These are phyloP conservation scores for Cladophialophora chaetospira DNA, from an alignment of 2,329 filamentous ascomycete species.

Conservation along the genomic window DNA sequence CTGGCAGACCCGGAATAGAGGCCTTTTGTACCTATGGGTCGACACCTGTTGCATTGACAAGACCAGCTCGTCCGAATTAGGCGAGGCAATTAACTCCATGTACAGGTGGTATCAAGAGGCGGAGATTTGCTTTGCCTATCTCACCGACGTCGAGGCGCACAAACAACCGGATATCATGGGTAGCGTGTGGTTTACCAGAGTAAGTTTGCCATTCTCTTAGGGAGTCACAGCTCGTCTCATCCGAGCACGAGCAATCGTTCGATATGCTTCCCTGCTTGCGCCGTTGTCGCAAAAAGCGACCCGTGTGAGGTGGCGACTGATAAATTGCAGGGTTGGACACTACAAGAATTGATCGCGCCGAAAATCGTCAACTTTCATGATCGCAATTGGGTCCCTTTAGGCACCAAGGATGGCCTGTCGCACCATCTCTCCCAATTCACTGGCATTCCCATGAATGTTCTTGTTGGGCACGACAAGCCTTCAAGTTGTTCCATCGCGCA, in stretches of 20 bases:
- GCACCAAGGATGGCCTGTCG: conserved; percentile 25
- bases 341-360: conserved; percentile 37
- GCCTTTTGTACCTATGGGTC: conserved; percentile 40
- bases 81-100: conserved; percentile 39
- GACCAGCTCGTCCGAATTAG: conserved; percentile 39
- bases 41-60: conserved; percentile 47
- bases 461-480: conserved; percentile 21
- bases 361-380: conserved; percentile 31
- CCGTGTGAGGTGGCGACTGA: too few species aligned
- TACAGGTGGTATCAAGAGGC: conserved; percentile 40
- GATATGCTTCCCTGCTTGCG: too few species aligned
- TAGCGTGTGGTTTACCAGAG: conserved; percentile 35
- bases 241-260: too few species aligned
- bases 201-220: too few species aligned
- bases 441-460: conserved; percentile 33
- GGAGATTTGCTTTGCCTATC: conserved; percentile 40
- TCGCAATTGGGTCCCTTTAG: conserved; percentile 21
- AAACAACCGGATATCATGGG: conserved; percentile 32
- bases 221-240: too few species aligned
- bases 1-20: conserved; percentile 33
- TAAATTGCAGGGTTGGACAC: conserved; percentile 36
- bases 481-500: conserved; percentile 26
- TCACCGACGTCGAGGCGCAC: conserved; percentile 33
- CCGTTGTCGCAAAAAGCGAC: too few species aligned
- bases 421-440: conserved; percentile 35